Conservation (phyloP, 1,284 basidiomycete species). For the Cryptococcus wingfieldii region DNA sequence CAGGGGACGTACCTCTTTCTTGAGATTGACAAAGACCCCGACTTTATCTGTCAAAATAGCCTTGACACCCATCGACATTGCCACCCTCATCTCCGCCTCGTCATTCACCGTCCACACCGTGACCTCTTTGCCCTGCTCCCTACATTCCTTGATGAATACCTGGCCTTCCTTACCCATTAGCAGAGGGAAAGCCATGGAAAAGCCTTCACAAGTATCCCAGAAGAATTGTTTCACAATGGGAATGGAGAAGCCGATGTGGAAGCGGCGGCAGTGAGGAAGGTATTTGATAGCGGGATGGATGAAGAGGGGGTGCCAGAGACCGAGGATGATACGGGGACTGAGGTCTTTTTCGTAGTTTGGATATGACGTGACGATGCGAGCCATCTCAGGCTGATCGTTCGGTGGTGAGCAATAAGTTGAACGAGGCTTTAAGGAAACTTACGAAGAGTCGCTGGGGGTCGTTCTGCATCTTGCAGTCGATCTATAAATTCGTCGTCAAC, state of each 20-base stretch:
- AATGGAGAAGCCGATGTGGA: slow-evolving; percentile 75
- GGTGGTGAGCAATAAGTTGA: background rate
- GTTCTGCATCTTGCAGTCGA: slow-evolving; percentile 92
- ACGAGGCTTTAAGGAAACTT: slow-evolving; percentile 10
- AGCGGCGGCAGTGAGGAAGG: slow-evolving; percentile 70
- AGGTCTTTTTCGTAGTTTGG: slow-evolving; percentile 72
- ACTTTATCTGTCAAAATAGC: slow-evolving; percentile 81
- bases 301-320: slow-evolving; percentile 87
- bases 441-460: slow-evolving; percentile 80
- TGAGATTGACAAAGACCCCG: slow-evolving; percentile 32
- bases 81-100: slow-evolving; percentile 85
- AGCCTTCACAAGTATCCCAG: slow-evolving; percentile 84
- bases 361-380: slow-evolving; percentile 66
- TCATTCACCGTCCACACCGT: slow-evolving; percentile 98
- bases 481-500: slow-evolving; percentile 28
- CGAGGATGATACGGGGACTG: slow-evolving; percentile 83
- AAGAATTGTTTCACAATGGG: slow-evolving; percentile 77
- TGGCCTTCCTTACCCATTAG: slow-evolving; percentile 63
- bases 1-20: slow-evolving; percentile 36
- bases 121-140: slow-evolving; percentile 73
- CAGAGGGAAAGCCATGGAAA: slow-evolving; percentile 77
- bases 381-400: slow-evolving; percentile 62
- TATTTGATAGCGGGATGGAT: slow-evolving; percentile 67
- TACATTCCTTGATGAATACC: slow-evolving; percentile 75
- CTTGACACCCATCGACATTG: slow-evolving; percentile 83